Conservation (phyloP, 208 protist genomes). For the Crithidia fasciculata region DNA sequence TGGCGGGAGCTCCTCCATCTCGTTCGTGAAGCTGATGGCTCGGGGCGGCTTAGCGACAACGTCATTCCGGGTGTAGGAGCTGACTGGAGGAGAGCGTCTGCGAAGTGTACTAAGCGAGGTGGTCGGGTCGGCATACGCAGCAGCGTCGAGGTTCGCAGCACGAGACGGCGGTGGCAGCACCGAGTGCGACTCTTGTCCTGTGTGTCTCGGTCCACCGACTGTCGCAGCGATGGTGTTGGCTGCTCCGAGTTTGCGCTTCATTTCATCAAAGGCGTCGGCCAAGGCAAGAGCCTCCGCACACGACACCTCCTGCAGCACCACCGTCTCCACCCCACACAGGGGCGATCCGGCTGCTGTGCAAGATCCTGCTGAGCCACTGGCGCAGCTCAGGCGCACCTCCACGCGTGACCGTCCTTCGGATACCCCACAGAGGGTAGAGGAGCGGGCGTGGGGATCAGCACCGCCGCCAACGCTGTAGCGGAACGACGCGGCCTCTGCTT, state of each 20-base stretch:
- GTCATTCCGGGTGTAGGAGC: neutral
- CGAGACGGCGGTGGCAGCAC: too few relatives aligned
- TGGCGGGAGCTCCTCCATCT: neutral
- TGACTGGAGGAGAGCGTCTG: neutral
- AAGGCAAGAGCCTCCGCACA: constrained; percentile 7
- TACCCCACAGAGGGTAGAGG: constrained; percentile 1
- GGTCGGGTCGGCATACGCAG: neutral
- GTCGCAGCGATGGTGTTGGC: neutral
- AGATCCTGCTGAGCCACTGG: neutral
- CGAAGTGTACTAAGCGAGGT: too few relatives aligned
- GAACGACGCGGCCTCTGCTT: neutral
- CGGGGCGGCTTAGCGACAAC: neutral
- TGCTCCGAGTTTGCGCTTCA: neutral
- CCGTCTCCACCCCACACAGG: neutral
- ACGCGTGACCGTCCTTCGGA: neutral
- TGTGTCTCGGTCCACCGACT: neutral
- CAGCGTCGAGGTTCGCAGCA: neutral
- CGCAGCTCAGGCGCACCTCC: constrained; percentile 7
- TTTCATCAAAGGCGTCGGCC: constrained; percentile 9
- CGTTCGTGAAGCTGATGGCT: constrained; percentile 19
- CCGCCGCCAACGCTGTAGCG: neutral
- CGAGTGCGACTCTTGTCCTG: neutral
- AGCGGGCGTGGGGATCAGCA: neutral
- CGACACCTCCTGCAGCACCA: neutral
- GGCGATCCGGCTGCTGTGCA: neutral